Conservation (phyloP, 768 basidiomycete genomes). For the Leucosporidium creatinivorum region DNA sequence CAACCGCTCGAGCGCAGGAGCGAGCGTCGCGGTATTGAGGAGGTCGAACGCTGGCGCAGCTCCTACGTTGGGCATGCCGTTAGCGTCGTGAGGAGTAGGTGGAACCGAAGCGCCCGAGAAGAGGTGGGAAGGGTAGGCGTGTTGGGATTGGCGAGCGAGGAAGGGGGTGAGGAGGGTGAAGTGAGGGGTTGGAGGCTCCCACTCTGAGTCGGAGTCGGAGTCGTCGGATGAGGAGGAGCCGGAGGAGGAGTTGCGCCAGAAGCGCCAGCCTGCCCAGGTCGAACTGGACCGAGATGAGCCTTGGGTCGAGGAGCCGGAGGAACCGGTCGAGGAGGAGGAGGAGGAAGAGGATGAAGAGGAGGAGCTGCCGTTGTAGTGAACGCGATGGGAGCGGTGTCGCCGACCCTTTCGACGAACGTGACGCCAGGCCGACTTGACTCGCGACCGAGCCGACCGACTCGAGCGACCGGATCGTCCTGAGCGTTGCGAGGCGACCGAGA, state of each 20-base stretch:
- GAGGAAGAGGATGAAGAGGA: slow-evolving; percentile 46
- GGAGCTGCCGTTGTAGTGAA: background rate
- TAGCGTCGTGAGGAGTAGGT: background rate
- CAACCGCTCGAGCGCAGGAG: slow-evolving; percentile 28
- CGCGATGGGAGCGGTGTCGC: too few relatives aligned
- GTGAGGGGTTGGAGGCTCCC: slow-evolving; percentile 46
- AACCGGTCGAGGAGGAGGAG: slow-evolving; percentile 33
- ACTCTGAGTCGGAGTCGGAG: slow-evolving; percentile 45
- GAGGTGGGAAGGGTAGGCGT: slow-evolving; percentile 25
- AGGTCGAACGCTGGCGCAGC: slow-evolving; percentile 29
- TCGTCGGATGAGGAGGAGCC: slow-evolving; percentile 46
- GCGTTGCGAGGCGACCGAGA: slow-evolving; percentile 17
- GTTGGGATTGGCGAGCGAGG: slow-evolving; percentile 20
- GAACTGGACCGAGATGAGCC: slow-evolving; percentile 31
- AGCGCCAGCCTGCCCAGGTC: slow-evolving; percentile 40
- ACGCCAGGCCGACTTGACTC: slow-evolving; percentile 18
- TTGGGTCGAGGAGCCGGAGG: slow-evolving; percentile 3
- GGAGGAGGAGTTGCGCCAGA: slow-evolving; percentile 40
- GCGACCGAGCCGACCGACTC: slow-evolving; percentile 17
- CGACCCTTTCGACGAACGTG: slow-evolving; percentile 11
- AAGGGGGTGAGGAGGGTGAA: slow-evolving; percentile 34
- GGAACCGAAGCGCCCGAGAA: background rate
- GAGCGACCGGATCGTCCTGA: slow-evolving; percentile 2
- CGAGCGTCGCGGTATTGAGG: slow-evolving; percentile 21
- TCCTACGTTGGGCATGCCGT: background rate